phyloP scores from a whole-genome alignment of 345 rosid species.

The Stellera chamaejasme region DNA sequence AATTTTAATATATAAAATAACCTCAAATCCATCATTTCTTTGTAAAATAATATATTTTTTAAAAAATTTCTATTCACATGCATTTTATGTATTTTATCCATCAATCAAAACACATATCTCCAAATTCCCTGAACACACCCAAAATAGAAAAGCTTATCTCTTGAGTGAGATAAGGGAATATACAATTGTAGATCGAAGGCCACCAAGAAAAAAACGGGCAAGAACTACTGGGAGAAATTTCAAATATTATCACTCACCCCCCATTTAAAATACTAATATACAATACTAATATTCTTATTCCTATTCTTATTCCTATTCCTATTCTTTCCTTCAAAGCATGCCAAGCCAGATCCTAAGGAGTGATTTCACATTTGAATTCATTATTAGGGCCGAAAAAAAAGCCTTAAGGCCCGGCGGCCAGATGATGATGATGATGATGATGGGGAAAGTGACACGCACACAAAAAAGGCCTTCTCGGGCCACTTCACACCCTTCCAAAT shows the following conservation, averaged over 20 bases:
- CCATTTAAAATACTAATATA: too few relatives aligned
- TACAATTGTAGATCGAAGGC: too few relatives aligned
- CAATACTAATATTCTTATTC: slow-evolving; percentile 42
- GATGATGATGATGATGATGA: neutral
- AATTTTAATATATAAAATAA: too few relatives aligned
- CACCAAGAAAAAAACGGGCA: neutral
- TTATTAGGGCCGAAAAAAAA: neutral
- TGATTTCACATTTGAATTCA: slow-evolving; percentile 16
- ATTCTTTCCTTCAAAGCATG: slow-evolving; percentile 21
- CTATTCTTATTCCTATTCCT: slow-evolving; percentile 35
- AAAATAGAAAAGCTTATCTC: too few relatives aligned
- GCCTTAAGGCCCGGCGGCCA: too few relatives aligned
- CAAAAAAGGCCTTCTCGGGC: slow-evolving; percentile 10
- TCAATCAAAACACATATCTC: too few relatives aligned
- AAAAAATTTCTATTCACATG: too few relatives aligned
- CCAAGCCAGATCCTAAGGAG: slow-evolving; percentile 5
- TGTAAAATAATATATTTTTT: too few relatives aligned
- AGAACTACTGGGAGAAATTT: slow-evolving; percentile 17
- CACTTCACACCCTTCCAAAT: slow-evolving; percentile 21
- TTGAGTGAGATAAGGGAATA: too few relatives aligned
- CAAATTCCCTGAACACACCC: too few relatives aligned
- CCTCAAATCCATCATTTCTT: too few relatives aligned
- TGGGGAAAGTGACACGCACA: slow-evolving; percentile 4
- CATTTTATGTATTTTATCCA: too few relatives aligned
- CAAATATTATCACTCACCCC: slow-evolving; percentile 8